These are phyloP conservation scores for Asterionellopsis glacialis DNA, from an alignment of 108 stramenopile genomes.

Conservation along the genomic window DNA sequence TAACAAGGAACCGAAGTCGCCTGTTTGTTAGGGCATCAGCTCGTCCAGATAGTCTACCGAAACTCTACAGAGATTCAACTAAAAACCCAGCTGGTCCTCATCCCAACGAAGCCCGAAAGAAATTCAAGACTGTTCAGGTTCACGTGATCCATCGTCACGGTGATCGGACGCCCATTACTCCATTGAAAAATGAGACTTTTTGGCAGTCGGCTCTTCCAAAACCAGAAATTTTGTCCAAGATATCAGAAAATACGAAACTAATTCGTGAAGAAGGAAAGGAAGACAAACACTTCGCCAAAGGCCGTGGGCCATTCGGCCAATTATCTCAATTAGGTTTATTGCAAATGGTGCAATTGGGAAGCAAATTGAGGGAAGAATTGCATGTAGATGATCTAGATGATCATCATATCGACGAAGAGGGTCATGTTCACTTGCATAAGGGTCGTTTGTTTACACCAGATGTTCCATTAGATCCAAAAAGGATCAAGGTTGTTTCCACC, in stretches of 20 bases:
- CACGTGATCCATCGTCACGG: constrained; percentile 76
- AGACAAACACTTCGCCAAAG: constrained; percentile 44
- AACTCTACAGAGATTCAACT: too few relatives aligned
- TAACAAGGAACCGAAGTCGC: too few relatives aligned
- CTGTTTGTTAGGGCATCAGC: too few relatives aligned
- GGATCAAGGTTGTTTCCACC: constrained; percentile 55
- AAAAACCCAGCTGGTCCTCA: too few relatives aligned
- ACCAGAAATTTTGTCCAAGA: constrained; percentile 33
- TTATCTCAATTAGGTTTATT: constrained; percentile 67
- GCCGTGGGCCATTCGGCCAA: constrained; percentile 71
- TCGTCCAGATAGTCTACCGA: too few relatives aligned
- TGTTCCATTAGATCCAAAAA: constrained; percentile 33
- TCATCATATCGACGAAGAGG: constrained; percentile 7
- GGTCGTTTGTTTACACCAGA: constrained; percentile 21
- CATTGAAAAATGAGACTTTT: constrained; percentile 57
- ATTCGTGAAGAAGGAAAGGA: constrained; percentile 7
- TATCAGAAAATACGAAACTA: constrained; percentile 39
- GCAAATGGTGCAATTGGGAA: constrained; percentile 75
- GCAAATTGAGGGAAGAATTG: constrained; percentile 50
- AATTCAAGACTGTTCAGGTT: constrained; percentile 32
- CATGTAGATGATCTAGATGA: constrained; percentile 7
- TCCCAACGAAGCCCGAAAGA: neutral
- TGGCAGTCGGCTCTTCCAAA: constrained; percentile 52
- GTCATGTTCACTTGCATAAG: constrained; percentile 9
- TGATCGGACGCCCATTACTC: constrained; percentile 79